Evolutionary conservation across 2,329 filamentous ascomycete genomes (phyloP).

Genomic region (Fusarium sp.): DNA sequence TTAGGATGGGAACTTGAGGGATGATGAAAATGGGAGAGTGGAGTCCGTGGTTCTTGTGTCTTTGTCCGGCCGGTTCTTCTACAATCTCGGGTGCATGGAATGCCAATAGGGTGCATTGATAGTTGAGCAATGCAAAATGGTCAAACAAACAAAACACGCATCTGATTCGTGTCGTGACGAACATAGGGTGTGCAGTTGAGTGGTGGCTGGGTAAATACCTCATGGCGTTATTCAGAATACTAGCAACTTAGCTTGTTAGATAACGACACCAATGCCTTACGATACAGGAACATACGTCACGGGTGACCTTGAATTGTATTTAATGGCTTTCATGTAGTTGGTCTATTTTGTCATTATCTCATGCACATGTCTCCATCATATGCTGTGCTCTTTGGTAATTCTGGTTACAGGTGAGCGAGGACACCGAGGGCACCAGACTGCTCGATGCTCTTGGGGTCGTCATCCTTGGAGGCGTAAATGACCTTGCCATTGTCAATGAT

Average conservation of each 20-base stretch:
- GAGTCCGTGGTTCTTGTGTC: constrained; percentile 58
- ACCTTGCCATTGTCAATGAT: constrained; percentile 87
- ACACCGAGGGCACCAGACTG: constrained; percentile 66
- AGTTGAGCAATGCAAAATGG: constrained; percentile 55
- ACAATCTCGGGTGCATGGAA: constrained; percentile 57
- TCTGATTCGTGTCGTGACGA: constrained; percentile 36
- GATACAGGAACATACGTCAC: constrained; percentile 19
- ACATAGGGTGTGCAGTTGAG: constrained; percentile 12
- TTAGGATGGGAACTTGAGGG: constrained; percentile 32
- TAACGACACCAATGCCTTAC: constrained; percentile 16
- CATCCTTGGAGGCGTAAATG: constrained; percentile 81
- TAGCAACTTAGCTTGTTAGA: constrained; percentile 19
- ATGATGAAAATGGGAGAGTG: constrained; percentile 48
- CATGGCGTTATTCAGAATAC: constrained; percentile 20
- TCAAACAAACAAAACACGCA: constrained; percentile 41
- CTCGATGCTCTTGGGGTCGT: constrained; percentile 57
- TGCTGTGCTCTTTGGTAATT: constrained; percentile 12
- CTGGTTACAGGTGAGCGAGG: constrained; percentile 62
- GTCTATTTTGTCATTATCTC: constrained; percentile 36
- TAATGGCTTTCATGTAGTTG: constrained; percentile 21
- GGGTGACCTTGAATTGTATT: background rate
- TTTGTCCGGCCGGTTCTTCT: constrained; percentile 57
- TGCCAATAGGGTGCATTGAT: constrained; percentile 58
- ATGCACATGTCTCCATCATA: constrained; percentile 27
- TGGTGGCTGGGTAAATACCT: constrained; percentile 29